phyloP scores from a whole-genome alignment of 1,284 basidiomycete species.

The Ustilago crameri region DNA sequence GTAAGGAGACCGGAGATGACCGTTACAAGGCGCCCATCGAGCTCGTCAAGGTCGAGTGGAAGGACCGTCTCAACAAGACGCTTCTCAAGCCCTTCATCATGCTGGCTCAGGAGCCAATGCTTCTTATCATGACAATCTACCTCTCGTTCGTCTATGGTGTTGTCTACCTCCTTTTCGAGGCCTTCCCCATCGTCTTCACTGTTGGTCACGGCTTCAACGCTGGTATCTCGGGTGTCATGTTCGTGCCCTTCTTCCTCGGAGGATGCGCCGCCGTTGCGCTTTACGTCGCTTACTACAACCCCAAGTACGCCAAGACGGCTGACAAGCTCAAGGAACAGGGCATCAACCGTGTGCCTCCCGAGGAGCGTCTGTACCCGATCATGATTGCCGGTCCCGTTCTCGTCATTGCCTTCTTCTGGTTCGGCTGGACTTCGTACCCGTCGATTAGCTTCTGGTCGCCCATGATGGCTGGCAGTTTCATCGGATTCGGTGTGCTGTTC shows the following conservation, averaged over 20 bases:
- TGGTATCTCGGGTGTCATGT: constrained; percentile 64
- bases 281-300: constrained; percentile 56
- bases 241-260: constrained; percentile 67
- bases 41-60: constrained; percentile 33
- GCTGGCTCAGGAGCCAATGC: constrained; percentile 80
- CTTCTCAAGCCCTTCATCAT: constrained; percentile 73
- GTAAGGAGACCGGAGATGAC: constrained; percentile 76
- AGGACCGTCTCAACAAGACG: constrained; percentile 73
- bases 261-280: constrained; percentile 41
- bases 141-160: constrained; percentile 78
- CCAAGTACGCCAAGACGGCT: constrained; percentile 45
- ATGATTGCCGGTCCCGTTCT: constrained; percentile 67
- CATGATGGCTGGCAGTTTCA: constrained; percentile 70
- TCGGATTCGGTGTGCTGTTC: constrained; percentile 70
- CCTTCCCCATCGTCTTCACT: constrained; percentile 66
- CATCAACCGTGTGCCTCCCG: constrained; percentile 60
- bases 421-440: constrained; percentile 58
- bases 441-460: constrained; percentile 70
- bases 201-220: constrained; percentile 61
- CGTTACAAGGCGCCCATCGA: constrained; percentile 71
- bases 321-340: constrained; percentile 48
- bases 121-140: constrained; percentile 78
- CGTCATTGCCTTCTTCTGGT: constrained; percentile 69
- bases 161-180: constrained; percentile 63
- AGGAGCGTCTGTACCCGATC: constrained; percentile 57